Evolutionary conservation across 352 stramenopile species (phyloP).

Genomic region (Blastocystis sp.): DNA sequence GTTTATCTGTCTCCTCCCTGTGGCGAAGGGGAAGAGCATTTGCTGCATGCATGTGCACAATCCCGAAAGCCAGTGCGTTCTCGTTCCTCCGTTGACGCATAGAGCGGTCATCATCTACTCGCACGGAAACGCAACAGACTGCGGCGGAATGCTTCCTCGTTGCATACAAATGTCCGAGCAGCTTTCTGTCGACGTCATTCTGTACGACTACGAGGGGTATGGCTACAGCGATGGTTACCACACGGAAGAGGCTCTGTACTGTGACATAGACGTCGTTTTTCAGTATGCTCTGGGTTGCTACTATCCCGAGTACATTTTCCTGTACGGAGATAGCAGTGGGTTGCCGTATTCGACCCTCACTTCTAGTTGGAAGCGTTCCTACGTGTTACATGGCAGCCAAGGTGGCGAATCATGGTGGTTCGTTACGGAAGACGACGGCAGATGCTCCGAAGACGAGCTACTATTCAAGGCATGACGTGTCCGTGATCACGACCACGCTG

Average conservation of each 20-base stretch:
- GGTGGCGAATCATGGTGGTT: too few relatives aligned
- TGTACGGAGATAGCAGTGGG: constrained; percentile 45
- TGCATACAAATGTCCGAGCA: neutral
- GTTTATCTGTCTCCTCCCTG: neutral
- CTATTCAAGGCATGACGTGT: too few relatives aligned
- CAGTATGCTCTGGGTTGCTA: neutral
- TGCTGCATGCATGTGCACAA: constrained; percentile 36
- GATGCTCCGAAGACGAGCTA: too few relatives aligned
- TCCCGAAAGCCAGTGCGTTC: neutral
- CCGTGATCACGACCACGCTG: too few relatives aligned
- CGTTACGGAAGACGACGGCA: too few relatives aligned
- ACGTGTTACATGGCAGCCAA: neutral
- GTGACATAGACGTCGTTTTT: constrained; percentile 27
- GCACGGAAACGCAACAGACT: constrained; percentile 32
- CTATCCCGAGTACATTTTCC: constrained; percentile 1
- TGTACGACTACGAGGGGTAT: constrained; percentile 56
- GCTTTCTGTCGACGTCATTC: constrained; percentile 3
- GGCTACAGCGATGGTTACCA: constrained; percentile 19
- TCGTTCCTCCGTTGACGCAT: neutral
- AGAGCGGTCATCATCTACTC: constrained; percentile 37
- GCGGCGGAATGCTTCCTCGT: constrained; percentile 34
- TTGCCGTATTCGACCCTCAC: neutral
- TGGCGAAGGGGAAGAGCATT: neutral
- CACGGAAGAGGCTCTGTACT: neutral
- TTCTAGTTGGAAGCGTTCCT: constrained; percentile 21